phyloP scores from a whole-genome alignment of 257 asterid species.

The Jaltomata sinuosa region DNA sequence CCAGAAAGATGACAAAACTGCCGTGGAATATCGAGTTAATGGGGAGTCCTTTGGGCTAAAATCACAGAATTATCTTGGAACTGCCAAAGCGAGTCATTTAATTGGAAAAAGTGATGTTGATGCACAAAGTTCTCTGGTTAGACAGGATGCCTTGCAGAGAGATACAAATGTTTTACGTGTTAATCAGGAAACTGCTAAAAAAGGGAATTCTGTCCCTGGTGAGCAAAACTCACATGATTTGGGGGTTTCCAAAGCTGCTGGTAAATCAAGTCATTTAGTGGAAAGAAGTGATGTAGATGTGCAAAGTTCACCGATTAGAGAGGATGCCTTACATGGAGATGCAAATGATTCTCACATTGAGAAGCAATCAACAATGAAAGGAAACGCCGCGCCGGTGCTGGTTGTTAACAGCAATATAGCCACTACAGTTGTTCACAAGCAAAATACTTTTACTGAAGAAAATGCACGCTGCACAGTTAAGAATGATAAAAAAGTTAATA shows the following conservation, averaged over 20 bases:
- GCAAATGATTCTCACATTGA: constrained; percentile 2
- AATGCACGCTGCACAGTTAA: background rate
- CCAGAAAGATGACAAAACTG: constrained; percentile 13
- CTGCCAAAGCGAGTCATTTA: constrained; percentile 11
- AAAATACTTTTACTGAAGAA: constrained; percentile 9
- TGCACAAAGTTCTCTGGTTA: constrained; percentile 1
- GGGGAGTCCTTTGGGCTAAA: constrained; percentile 9
- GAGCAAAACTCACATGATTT: constrained; percentile 18
- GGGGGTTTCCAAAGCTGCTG: constrained; percentile 19
- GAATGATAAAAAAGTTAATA: constrained; percentile 8
- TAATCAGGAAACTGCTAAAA: background rate
- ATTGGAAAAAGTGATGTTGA: constrained; percentile 15
- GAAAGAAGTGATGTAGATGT: constrained; percentile 16
- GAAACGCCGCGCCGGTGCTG: background rate
- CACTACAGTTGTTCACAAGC: constrained; percentile 5
- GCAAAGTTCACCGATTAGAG: constrained; percentile 6
- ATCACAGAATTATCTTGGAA: constrained; percentile 17
- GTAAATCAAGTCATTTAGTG: constrained; percentile 3
- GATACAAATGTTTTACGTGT: constrained; percentile 3
- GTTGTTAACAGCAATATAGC: constrained; percentile 8
- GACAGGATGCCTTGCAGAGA: constrained; percentile 16
- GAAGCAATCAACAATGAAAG: background rate
- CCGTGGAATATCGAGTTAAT: constrained; percentile 12
- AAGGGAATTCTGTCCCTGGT: constrained; percentile 7
- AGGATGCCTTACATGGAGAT: constrained; percentile 18